Base-by-base conservation (phyloP, 2,329 filamentous ascomycete species). In the Aspergillus sp. region DNA sequence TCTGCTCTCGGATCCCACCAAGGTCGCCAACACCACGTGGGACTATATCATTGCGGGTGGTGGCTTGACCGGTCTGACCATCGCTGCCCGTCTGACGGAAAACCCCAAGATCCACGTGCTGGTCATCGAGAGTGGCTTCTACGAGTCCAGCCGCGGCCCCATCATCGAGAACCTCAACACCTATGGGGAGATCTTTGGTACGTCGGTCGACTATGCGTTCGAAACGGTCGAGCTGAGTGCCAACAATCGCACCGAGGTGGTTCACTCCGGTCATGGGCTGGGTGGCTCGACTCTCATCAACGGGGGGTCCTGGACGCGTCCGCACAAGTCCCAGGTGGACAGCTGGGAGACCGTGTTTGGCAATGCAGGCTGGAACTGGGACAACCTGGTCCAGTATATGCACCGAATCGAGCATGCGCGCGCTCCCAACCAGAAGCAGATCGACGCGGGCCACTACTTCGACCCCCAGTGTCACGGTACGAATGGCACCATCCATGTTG, bases 331-430 rank as follows among this genome's bases (percentile, higher is more conserved):
- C 1, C 56, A 60, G 43, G 33, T 57, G 9, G 55, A 60, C 40
- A 56, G 56, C 4, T 60, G 59, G 58, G 57, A 60, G 40, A 47
- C 60, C 27, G 60, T 63, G 5, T 61, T 77, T 3, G 74, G 72
- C 0, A 73, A 69, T 35, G 50, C 65, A 1, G 72, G 68, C 1
- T 75, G 69, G 68, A 67, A 64, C 32, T 77, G 72, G 70, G 59
- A 67, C 1, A 64, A 56, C 34, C 52, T 78, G 3, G 47, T 74
- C 3, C 67, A 66, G 0, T 77, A 77, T 49, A 77, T 77, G 55
- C 61, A 66, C 35, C 73, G 74, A 61, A 60, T 48, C 3, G 60
- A 63, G 42, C 7, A 7, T 3, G 28, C 45, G 5, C 57, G 57
- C 26, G 7, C 35, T 6, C 60, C 60, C 1, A 59, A 36, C 19